Base-by-base conservation (phyloP, 148 eudicot species). In the Amaranthus cruentus region DNA sequence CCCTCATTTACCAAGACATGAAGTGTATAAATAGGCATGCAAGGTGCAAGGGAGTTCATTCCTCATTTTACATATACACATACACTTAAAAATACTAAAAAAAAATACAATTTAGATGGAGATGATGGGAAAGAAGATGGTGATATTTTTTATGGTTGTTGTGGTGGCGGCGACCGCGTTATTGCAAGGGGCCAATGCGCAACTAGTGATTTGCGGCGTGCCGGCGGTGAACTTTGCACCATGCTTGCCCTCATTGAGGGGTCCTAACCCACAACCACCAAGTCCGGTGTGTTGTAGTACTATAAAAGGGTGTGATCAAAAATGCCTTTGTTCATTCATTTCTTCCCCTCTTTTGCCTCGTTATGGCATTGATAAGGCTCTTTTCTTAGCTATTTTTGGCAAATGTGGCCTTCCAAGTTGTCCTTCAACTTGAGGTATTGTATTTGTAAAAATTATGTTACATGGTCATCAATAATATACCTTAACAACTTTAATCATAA, bases 331-430 rank as follows among this genome's bases (percentile, higher is more conserved):
- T 70, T 2, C 18, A 57, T 79, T 14, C 9, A 10, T 9, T 38
- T 11, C 59, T 38, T 79, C 82, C 2, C 82, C 82, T 70, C 53
- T 70, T 65, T 70, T 75, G 78, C 82, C 72, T 43, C 44, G 1
- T 7, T 70, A 47, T 70, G 72, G 62, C 38, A 50, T 75, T 64
- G 75, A 79, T 18, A 56, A 49, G 43, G 52, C 18, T 0, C 72
- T 79, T 11, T 57, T 51, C 54, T 75, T 75, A 52, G 71, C 72
- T 59, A 64, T 79, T 4, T 75, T 75, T 70, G 68, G n/a, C 43
- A 75, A 79, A 58, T 79, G 82, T 79, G 72, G 72, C 55, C 75
- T 79, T 38, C 72, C 78, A 6, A 67, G 15, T 72, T 78, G 80
- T 72, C 51, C 71, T 60, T 62, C 11, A 4, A 2, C 7, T 44